Conservation (phyloP, 108 stramenopile species). For the Cyclotella atomus region DNA sequence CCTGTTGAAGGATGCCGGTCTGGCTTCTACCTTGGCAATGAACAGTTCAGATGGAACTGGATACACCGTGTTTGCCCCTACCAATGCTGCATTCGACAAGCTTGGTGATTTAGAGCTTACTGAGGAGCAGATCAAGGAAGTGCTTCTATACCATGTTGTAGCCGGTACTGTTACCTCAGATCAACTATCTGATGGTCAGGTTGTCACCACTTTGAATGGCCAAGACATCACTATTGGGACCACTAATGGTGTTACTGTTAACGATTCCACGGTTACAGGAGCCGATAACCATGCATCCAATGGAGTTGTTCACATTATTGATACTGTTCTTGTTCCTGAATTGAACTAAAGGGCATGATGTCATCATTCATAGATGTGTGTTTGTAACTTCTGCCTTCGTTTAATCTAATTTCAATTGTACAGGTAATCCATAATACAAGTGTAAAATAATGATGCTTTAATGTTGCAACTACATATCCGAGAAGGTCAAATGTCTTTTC, state of each 20-base stretch:
- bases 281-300: slow-evolving; percentile 12
- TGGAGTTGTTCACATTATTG: slow-evolving; percentile 19
- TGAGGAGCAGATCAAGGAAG: slow-evolving; percentile 8
- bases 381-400: no score
- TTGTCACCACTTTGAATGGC: slow-evolving; percentile 16
- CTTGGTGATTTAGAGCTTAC: slow-evolving; percentile 23
- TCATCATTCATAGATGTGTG: no score
- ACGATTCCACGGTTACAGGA: neutral
- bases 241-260: neutral
- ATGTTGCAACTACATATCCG: no score
- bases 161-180: slow-evolving; percentile 22
- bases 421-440: no score
- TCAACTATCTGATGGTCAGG: slow-evolving; percentile 10
- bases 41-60: slow-evolving; percentile 27
- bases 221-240: neutral
- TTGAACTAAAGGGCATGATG: no score
- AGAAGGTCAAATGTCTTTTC: no score
- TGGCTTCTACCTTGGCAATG: slow-evolving; percentile 8
- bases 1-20: slow-evolving; percentile 24
- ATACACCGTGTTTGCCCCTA: slow-evolving; percentile 51
- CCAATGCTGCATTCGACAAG: slow-evolving; percentile 47
- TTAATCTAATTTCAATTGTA: no score
- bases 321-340: slow-evolving; percentile 13
- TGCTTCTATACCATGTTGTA: slow-evolving; percentile 17
- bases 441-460: no score